Conservation (phyloP, 768 basidiomycete genomes). For the Lactarius tabidus region DNA sequence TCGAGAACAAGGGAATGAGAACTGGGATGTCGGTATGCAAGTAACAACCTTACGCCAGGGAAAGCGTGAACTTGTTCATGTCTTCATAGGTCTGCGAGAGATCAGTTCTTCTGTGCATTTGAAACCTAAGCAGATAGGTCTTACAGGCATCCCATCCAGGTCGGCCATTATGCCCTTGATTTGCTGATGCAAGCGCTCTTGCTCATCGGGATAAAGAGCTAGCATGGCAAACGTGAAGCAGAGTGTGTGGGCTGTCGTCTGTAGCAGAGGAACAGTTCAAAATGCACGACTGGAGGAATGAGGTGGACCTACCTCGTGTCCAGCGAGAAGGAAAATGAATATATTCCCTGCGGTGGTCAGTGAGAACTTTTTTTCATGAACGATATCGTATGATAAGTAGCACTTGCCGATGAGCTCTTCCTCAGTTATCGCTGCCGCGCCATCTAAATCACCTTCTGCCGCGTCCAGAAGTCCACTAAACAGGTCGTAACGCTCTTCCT, state of each 20-base stretch:
- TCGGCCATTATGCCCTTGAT: constrained; percentile 34
- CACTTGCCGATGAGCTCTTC: constrained; percentile 26
- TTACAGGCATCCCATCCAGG: constrained; percentile 25
- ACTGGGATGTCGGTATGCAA: background rate
- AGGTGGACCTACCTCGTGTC: constrained; percentile 30
- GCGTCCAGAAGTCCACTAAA: constrained; percentile 30
- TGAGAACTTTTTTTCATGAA: background rate
- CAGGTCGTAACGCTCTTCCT: constrained; percentile 28
- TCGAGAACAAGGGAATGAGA: background rate
- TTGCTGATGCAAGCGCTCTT: constrained; percentile 38
- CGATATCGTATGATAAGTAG: background rate
- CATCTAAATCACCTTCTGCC: constrained; percentile 22
- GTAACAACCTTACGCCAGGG: constrained; percentile 21
- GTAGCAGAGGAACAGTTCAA: background rate
- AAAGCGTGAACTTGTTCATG: constrained; percentile 23
- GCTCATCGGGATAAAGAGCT: constrained; percentile 41
- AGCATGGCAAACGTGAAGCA: constrained; percentile 40
- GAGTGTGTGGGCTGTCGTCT: constrained; percentile 40
- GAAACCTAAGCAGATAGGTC: background rate
- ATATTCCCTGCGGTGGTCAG: constrained; percentile 23
- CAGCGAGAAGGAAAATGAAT: constrained; percentile 37
- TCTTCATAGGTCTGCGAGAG: constrained; percentile 26
- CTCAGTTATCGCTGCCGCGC: constrained; percentile 22
- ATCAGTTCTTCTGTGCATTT: background rate
- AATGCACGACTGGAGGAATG: background rate